Evolutionary conservation across 768 basidiomycete genomes (phyloP).

Genomic region (Leccinum barrowsii): DNA sequence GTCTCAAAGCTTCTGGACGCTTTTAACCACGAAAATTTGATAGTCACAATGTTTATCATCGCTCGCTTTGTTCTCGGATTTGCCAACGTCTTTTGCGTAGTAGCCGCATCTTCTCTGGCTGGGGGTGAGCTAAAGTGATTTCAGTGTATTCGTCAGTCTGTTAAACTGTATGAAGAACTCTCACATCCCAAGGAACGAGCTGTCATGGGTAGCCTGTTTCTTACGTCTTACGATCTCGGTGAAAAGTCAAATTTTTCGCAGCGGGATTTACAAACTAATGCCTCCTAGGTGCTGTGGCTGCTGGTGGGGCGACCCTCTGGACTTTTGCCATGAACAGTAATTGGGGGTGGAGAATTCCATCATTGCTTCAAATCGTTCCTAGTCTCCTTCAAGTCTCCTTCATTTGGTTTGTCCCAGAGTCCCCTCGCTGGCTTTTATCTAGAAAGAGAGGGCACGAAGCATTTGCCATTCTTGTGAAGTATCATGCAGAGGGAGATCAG

Average conservation of each 20-base stretch:
- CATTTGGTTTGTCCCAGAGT: constrained; percentile 57
- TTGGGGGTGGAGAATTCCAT: constrained; percentile 66
- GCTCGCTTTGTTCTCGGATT: constrained; percentile 19
- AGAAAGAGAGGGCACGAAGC: constrained; percentile 52
- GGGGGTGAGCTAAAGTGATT: constrained; percentile 10
- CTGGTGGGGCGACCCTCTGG: constrained; percentile 54
- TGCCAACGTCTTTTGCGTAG: constrained; percentile 10
- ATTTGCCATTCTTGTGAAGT: constrained; percentile 45
- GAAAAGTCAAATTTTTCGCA: neutral
- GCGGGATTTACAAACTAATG: neutral
- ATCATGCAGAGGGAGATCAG: constrained; percentile 48
- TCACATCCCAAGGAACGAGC: constrained; percentile 7
- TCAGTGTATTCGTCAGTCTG: too few relatives aligned
- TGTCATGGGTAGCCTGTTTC: neutral
- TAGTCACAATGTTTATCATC: constrained; percentile 14
- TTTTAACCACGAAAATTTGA: neutral
- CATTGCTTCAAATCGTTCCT: constrained; percentile 53
- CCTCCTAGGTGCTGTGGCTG: constrained; percentile 17
- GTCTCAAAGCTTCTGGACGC: neutral
- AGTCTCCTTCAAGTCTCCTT: constrained; percentile 51
- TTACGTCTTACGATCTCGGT: neutral
- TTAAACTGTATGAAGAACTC: neutral
- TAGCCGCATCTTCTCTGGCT: constrained; percentile 19
- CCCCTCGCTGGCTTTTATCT: constrained; percentile 60
- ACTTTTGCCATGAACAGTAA: constrained; percentile 56